Evolutionary conservation across 805 yeast genomes (phyloP), one percentile per base, ranked within the genome.

Genomic region (Barnettozyma populi): DNA sequence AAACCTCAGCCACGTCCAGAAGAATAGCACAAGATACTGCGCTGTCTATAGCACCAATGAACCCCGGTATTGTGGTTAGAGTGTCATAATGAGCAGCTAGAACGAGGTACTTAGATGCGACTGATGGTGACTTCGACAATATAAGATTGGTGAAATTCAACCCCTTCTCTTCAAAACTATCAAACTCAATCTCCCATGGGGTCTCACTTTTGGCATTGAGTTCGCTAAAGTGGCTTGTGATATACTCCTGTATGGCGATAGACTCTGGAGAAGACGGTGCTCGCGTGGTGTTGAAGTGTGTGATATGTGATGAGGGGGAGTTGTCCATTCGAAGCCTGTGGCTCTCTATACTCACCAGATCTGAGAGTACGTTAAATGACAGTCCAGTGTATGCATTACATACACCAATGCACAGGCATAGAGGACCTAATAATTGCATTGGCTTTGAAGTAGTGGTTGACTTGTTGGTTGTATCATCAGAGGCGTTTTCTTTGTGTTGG

Each of bases 31-130:
- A 78, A 1, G 84, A 76, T 1, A 73, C 78, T 3, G 82, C 82
- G 47, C 81, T 74, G 55, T 80, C 85, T 25, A 70, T 75, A 1
- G 82, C 85, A 7, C 85, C 85, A 29, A 78, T 62, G 48, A 80
- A 79, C 6, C 82, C 83, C n/a, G 62, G 64, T 2, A 82, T 82
- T 7, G 58, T 57, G 9, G 64, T 45, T 37, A 57, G 36, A 1
- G 81, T 70, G 56, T 79, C 85, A 53, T 77, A 79, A 52, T 79
- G 85, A 0, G 80, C 84, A 4, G 76, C 75, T 3, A 79, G 52
- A 6, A 71, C 63, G 8, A 73, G 49, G 29, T 68, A 65, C 16
- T 59, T 59, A 3, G 58, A 52, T 2, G 55, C 55, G 5, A 55
- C 56, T 7, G 47, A 38, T 2, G 56, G 57, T 4, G 56, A 45